A percentile compares a stretch with the other conserved stretches of the same genome.
Evolutionary conservation across 106 monocot genomes (phyloP).

Genomic region (Dendrobium officinale): DNA sequence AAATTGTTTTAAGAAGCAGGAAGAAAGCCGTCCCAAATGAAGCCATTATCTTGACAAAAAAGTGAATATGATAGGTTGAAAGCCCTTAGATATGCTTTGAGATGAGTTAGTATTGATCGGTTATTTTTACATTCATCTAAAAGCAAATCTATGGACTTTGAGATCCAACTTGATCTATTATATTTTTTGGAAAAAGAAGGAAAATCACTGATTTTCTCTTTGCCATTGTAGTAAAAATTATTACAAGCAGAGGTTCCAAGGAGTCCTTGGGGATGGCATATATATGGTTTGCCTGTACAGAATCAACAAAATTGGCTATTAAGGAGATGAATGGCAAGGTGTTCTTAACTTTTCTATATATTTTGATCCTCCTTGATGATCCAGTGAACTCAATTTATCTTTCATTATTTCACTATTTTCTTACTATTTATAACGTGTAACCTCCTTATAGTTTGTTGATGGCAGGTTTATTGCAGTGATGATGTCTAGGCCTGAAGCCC

Average conservation of each 20-base stretch:
- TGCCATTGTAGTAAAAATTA: slow-evolving; percentile 37
- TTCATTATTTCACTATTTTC: background rate
- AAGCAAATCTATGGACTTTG: too few relatives aligned
- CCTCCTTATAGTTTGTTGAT: slow-evolving; percentile 49
- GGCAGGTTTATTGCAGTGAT: slow-evolving; percentile 46
- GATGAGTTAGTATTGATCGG: too few relatives aligned
- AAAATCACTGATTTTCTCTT: background rate
- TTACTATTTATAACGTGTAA: background rate
- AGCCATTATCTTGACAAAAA: too few relatives aligned
- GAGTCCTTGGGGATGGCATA: slow-evolving; percentile 53
- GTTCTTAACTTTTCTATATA: background rate
- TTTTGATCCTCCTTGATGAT: background rate
- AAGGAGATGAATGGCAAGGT: slow-evolving; percentile 74
- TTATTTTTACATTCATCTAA: too few relatives aligned
- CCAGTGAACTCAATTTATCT: background rate
- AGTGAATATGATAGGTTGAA: too few relatives aligned
- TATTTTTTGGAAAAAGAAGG: background rate
- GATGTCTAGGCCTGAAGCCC: slow-evolving; percentile 36
- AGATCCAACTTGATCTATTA: too few relatives aligned
- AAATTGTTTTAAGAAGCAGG: too few relatives aligned
- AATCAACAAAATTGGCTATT: slow-evolving; percentile 30
- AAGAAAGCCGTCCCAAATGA: too few relatives aligned
- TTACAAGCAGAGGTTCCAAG: slow-evolving; percentile 31
- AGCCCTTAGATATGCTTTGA: too few relatives aligned
- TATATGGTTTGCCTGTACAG: slow-evolving; percentile 45